Conservation (phyloP, 139 green algal genomes). For the Tetraselmis striata region DNA sequence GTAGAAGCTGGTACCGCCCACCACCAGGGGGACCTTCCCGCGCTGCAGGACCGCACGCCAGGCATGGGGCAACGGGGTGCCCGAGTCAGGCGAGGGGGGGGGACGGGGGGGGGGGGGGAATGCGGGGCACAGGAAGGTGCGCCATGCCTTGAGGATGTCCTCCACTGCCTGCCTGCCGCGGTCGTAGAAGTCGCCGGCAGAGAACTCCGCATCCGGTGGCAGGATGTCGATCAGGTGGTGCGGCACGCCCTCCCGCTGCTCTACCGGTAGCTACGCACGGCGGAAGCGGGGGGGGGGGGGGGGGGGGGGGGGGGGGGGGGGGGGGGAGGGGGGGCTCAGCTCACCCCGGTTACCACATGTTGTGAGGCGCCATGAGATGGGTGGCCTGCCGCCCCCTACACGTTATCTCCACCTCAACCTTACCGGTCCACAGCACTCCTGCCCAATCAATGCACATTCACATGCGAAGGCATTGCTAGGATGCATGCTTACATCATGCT, state of each 20-base stretch:
- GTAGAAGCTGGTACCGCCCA: conserved; percentile 92
- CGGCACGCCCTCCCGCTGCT: conserved; percentile 58
- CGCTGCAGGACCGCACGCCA: no score
- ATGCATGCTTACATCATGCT: no score
- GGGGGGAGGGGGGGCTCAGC: neutral
- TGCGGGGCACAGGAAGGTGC: neutral
- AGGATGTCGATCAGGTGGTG: conserved; percentile 91
- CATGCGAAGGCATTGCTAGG: no score
- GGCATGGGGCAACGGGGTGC: no score
- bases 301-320: neutral
- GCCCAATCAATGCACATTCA: no score
- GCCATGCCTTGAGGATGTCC: conserved; percentile 60
- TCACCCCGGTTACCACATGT: no score
- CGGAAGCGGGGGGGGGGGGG: neutral
- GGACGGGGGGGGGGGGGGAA: neutral
- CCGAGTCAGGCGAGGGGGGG: neutral
- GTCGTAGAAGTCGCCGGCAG: conserved; percentile 76
- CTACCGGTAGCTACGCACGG: conserved; percentile 40
- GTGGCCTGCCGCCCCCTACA: no score
- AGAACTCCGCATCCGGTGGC: conserved; percentile 64
- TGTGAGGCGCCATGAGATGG: no score
- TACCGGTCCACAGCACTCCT: no score
- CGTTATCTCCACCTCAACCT: no score
- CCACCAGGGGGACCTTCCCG: conserved; percentile 77
- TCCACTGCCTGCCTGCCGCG: conserved; percentile 42